Conservation (phyloP, 805 yeast genomes). For the Metschnikowia borealis region DNA sequence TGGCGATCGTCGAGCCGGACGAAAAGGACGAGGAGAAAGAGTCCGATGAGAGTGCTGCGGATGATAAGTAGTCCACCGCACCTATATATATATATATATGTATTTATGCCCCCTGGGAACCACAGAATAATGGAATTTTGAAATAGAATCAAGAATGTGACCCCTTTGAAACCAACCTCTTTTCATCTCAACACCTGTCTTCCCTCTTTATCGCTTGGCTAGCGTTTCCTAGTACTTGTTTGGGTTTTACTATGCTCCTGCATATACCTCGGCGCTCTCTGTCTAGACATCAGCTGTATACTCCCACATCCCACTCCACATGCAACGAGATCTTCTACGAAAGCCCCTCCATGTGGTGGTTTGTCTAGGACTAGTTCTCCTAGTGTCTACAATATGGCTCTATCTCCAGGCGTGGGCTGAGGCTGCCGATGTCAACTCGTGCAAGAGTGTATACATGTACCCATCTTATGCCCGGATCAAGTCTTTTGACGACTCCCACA, state of each 20-base stretch:
- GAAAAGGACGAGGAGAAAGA: not conserved
- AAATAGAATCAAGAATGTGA: no score
- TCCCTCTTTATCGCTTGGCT: no score
- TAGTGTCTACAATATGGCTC: constrained; percentile 9
- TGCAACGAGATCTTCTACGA: constrained; percentile 13
- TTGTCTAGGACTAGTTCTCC: constrained; percentile 8
- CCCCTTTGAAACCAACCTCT: no score
- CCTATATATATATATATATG: not conserved
- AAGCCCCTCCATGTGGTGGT: constrained; percentile 16
- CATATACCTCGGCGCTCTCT: not conserved
- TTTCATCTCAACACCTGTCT: no score
- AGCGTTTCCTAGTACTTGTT: not conserved
- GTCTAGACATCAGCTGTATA: not conserved
- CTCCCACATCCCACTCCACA: not conserved
- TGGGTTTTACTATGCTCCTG: not conserved
- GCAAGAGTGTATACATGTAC: constrained; percentile 72
- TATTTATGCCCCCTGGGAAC: no score
- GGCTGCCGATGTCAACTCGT: constrained; percentile 40
- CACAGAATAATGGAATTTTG: no score
- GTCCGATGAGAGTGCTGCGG: not conserved
- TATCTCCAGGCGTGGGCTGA: constrained; percentile 10
- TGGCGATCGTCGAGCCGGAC: constrained; percentile 22
- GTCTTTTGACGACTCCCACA: constrained; percentile 67
- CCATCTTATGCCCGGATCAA: constrained; percentile 76
- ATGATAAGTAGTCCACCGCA: not conserved